Conservation (phyloP, 305 asterid species). For the Solanum chacoense region DNA sequence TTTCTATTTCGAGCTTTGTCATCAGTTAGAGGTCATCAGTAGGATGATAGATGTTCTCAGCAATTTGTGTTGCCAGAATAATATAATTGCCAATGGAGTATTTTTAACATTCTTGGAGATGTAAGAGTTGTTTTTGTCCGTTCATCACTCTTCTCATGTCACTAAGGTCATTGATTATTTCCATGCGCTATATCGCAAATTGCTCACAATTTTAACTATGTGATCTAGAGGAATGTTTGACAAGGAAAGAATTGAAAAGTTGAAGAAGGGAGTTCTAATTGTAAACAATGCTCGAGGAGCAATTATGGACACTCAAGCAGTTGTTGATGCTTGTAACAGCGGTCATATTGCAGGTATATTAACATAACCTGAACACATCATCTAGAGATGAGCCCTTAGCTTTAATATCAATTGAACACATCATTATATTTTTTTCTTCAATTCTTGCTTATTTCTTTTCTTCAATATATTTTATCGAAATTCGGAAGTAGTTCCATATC, state of each 20-base stretch:
- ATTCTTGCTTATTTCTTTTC: neutral
- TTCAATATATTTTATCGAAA: neutral
- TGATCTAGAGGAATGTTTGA: conserved; percentile 69
- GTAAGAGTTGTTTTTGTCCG: neutral
- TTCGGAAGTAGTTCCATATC: neutral
- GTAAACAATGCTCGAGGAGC: conserved; percentile 99
- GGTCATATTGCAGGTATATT: conserved; percentile 87
- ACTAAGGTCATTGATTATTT: neutral
- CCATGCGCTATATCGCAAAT: neutral
- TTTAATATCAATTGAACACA: neutral
- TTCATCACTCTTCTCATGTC: neutral
- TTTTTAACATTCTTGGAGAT: neutral
- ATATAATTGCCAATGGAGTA: neutral
- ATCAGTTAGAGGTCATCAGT: neutral
- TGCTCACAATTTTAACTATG: neutral
- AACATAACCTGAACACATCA: neutral
- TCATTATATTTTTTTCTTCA: neutral
- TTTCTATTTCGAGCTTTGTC: neutral
- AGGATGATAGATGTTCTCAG: neutral
- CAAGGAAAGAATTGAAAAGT: conserved; percentile 72
- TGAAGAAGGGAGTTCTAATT: conserved; percentile 80
- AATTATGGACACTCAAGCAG: conserved; percentile 97
- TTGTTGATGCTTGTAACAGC: conserved; percentile 79
- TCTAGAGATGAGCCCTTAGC: neutral
- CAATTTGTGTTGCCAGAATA: neutral